Evolutionary conservation across 257 asterid genomes (phyloP), one percentile per base, ranked within the genome.

Genomic region (Forsythia suspensa): DNA sequence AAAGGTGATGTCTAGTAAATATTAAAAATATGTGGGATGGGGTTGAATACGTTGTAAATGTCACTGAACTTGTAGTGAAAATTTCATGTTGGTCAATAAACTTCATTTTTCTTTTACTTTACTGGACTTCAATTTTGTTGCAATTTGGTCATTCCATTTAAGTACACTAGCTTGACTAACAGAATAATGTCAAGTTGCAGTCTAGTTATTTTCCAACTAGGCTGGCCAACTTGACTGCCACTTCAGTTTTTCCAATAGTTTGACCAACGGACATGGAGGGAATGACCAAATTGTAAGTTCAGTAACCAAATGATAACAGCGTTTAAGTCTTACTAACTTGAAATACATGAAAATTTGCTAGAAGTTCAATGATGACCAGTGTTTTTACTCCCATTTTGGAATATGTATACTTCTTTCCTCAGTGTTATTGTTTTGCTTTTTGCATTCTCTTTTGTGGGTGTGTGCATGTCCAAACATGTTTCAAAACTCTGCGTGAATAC

Each of bases 1-100:
- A 84, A 86, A 90, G 92, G 93, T 86, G 76, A 80, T 61, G 15
- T 61, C 39, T 24, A 24, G 38, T 24, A 61, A 61, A 24, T 24
- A 20, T 9, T 61, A 9, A 0, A 63, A 63, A 55, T 10, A 29
- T 10, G 15, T 6, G 70, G 6, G 9, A 24, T 4, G 0, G 5
- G 70, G 6, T 61, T 63, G 12, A 63, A 29, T 63, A 63, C 2
- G 3, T 63, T 63, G 34, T 29, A 29, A 63, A 4, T 24, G 11
- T 61, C 13, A 20, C 36, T 61, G 6, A 51, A 61, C 68, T 20
- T 24, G 5, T 10, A 29, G 59, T 34, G 43, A 73, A 61, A 6
- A 1, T 61, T 61, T n/a, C 13, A 61, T 61, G 4, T 20, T 61
- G 39, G n/a, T 11, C 3, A 9, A 39, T 29, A 8, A 3, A 63